phyloP scores from a whole-genome alignment of 495 filamentous ascomycete species.

The Penicillium angulare region DNA sequence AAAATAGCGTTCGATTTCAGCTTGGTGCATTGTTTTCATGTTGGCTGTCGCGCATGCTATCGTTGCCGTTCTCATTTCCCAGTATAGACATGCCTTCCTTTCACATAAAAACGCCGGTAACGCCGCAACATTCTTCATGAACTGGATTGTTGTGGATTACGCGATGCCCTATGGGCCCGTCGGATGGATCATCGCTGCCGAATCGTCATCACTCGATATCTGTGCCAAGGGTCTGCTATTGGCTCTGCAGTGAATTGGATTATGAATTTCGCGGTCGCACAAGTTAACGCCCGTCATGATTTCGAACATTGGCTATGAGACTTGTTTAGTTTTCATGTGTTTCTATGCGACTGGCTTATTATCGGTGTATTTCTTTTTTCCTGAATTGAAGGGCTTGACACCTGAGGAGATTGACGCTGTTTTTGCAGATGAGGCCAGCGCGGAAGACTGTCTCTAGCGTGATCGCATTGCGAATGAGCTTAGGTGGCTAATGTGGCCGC shows the following conservation, averaged over 20 bases:
- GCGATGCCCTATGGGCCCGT: constrained; percentile 17
- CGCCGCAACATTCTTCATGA: constrained; percentile 37
- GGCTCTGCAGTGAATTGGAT: constrained; percentile 42
- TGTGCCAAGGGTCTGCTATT: constrained; percentile 37
- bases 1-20: neutral
- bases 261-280: constrained; percentile 42
- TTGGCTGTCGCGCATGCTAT: constrained; percentile 55
- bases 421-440: neutral
- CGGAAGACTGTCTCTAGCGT: neutral
- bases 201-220: constrained; percentile 39
- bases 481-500: neutral
- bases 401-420: constrained; percentile 4
- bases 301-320: constrained; percentile 35
- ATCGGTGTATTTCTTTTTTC: constrained; percentile 51
- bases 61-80: constrained; percentile 35
- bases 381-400: constrained; percentile 57
- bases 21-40: constrained; percentile 58
- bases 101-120: constrained; percentile 30
- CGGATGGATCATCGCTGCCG: constrained; percentile 37
- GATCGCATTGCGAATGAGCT: neutral
- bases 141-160: constrained; percentile 14
- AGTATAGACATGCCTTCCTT: constrained; percentile 32
- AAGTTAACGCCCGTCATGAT: constrained; percentile 40
- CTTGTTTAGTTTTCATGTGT: constrained; percentile 42
- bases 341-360: constrained; percentile 47